phyloP scores from a whole-genome alignment of 768 basidiomycete genomes.

The Podaxis mareebaensis region DNA sequence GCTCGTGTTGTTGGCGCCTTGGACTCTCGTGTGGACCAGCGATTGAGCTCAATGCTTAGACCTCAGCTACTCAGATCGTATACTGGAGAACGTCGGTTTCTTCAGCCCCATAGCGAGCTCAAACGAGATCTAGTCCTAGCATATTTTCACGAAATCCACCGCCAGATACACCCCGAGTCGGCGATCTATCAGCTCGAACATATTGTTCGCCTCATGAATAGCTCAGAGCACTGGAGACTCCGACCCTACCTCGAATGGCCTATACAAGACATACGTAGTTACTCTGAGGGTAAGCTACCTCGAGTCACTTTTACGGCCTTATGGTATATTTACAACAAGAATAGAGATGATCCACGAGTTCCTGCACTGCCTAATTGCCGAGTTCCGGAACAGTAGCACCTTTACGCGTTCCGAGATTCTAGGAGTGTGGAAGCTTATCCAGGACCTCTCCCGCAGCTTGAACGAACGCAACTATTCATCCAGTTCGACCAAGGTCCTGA shows the following conservation, averaged over 20 bases:
- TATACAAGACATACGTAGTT: not conserved
- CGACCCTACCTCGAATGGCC: conserved; percentile 12
- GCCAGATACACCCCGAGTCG: not conserved
- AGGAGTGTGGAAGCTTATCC: conserved; percentile 10
- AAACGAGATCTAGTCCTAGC: conserved; percentile 7
- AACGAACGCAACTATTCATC: conserved; percentile 2
- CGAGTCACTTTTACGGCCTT: not conserved
- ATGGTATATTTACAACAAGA: not conserved
- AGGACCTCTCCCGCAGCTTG: conserved; percentile 4
- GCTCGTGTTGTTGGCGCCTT: conserved; percentile 5
- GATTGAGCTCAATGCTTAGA: not conserved
- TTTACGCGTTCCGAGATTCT: conserved; percentile 7
- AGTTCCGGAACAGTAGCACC: not conserved
- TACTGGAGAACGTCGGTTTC: conserved; percentile 4
- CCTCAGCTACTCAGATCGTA: conserved; percentile 1
- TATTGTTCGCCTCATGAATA: conserved; percentile 5
- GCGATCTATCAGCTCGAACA: conserved; percentile 6
- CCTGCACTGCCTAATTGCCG: not conserved
- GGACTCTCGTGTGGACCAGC: conserved; percentile 5
- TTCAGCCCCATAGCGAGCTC: conserved; percentile 12
- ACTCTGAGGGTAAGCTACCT: conserved; percentile 5
- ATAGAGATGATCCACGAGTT: not conserved
- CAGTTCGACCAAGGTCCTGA: not conserved
- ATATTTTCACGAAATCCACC: conserved; percentile 9
- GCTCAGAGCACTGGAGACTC: not conserved